phyloP scores from a whole-genome alignment of 768 basidiomycete genomes.

The Agaricus subrufescens region DNA sequence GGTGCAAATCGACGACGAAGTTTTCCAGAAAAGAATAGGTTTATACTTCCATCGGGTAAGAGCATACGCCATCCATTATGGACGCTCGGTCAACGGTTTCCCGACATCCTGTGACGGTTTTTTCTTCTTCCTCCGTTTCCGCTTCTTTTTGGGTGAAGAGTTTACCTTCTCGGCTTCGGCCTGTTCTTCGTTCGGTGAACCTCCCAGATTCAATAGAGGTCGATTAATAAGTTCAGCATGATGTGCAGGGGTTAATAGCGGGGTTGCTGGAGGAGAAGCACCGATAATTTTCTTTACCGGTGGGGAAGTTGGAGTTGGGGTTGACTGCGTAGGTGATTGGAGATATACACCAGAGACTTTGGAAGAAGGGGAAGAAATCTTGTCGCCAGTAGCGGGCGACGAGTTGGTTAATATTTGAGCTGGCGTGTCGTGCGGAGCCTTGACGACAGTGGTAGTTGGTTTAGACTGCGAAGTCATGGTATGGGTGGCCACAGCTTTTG shows the following conservation, averaged over 20 bases:
- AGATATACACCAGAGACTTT: no score
- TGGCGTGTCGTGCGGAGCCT: background rate
- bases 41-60: background rate
- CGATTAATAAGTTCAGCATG: slow-evolving; percentile 22
- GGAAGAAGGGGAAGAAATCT: no score
- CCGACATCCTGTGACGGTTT: slow-evolving; percentile 24
- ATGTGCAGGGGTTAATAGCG: slow-evolving; percentile 11
- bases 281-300: background rate
- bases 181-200: slow-evolving; percentile 31
- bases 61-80: background rate
- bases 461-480: background rate
- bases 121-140: slow-evolving; percentile 49
- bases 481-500: background rate
- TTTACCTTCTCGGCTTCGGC: slow-evolving; percentile 23
- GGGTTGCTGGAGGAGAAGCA: slow-evolving; percentile 9
- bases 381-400: no score
- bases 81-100: background rate
- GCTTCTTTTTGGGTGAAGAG: slow-evolving; percentile 45
- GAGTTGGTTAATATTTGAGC: no score
- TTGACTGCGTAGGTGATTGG: background rate
- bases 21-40: no score
- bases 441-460: background rate
- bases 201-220: slow-evolving; percentile 53
- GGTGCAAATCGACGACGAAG: no score
- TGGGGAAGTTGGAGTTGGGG: background rate